Conservation (phyloP, 2,329 filamentous ascomycete species). For the Achaetomium macrosporum region DNA sequence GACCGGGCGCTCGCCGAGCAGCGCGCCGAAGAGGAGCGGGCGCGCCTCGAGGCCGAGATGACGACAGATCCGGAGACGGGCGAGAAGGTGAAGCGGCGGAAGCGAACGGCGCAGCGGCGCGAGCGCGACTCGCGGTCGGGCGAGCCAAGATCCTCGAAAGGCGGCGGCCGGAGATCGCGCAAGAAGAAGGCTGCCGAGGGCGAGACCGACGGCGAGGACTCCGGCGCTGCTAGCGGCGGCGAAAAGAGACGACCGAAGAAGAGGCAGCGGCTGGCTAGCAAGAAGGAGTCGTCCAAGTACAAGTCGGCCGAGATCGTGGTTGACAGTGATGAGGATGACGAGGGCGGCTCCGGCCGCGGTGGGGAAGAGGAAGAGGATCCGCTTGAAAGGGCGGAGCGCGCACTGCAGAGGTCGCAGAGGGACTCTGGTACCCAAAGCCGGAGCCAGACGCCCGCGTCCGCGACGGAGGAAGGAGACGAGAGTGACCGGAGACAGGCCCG, state of each 20-base stretch:
- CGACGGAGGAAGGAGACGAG: slow-evolving; percentile 20
- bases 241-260: slow-evolving; percentile 55
- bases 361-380: slow-evolving; percentile 34
- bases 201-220: slow-evolving; percentile 27
- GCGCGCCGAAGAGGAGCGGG: slow-evolving; percentile 64
- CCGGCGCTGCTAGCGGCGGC: slow-evolving; percentile 43
- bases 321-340: slow-evolving; percentile 54
- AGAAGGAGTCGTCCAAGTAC: slow-evolving; percentile 59
- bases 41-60: slow-evolving; percentile 67
- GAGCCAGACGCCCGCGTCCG: slow-evolving; percentile 14
- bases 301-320: slow-evolving; percentile 82
- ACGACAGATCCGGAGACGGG: slow-evolving; percentile 79
- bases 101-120: slow-evolving; percentile 42
- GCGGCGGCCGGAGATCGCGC: slow-evolving; percentile 33
- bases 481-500: slow-evolving; percentile 16
- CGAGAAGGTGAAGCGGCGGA: slow-evolving; percentile 74
- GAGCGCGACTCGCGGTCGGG: slow-evolving; percentile 29
- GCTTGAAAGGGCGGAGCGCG: slow-evolving; percentile 28
- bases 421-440: slow-evolving; percentile 27
- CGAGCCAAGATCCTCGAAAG: slow-evolving; percentile 26
- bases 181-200: slow-evolving; percentile 51
- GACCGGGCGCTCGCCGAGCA: slow-evolving; percentile 67
- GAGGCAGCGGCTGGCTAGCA: slow-evolving; percentile 50
- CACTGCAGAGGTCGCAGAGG: slow-evolving; percentile 23
- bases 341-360: slow-evolving; percentile 29